Percentiles rank a stretch among this genome's conserved stretches.
Conservation (phyloP, 495 filamentous ascomycete genomes). For the Penicillium lagena region DNA sequence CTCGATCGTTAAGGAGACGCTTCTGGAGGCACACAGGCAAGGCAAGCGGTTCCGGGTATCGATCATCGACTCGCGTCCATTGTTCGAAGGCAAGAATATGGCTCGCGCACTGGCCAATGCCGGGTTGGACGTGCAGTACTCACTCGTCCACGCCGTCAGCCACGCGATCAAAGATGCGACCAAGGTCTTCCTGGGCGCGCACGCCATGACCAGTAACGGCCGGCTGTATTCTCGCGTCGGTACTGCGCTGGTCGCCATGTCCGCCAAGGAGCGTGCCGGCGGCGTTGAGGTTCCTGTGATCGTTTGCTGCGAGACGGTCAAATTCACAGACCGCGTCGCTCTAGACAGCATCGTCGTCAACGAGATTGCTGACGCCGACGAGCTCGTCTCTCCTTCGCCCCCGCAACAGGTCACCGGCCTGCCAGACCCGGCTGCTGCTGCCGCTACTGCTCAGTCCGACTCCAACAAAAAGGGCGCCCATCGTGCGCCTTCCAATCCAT, state of each 20-base stretch:
- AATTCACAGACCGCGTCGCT: constrained; percentile 87
- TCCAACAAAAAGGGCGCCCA: constrained; percentile 31
- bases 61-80: constrained; percentile 73
- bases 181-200: constrained; percentile 80
- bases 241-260: constrained; percentile 84
- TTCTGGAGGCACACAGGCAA: constrained; percentile 61
- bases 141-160: constrained; percentile 65
- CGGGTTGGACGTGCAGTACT: constrained; percentile 74
- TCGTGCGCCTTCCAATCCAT: constrained; percentile 4
- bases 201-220: constrained; percentile 87
- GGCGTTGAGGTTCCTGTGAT: constrained; percentile 67
- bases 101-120: constrained; percentile 58
- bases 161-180: constrained; percentile 67
- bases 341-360: constrained; percentile 90
- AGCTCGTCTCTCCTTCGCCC: constrained; percentile 39
- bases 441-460: constrained; percentile 18
- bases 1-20: constrained; percentile 73
- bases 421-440: constrained; percentile 19
- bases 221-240: constrained; percentile 80
- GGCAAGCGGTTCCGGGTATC: constrained; percentile 76
- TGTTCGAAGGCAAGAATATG: constrained; percentile 74
- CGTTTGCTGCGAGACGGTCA: constrained; percentile 90
- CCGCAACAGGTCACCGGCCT: constrained; percentile 33
- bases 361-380: constrained; percentile 72
- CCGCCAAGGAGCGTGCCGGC: constrained; percentile 59